Conservation (phyloP, 1,284 basidiomycete species). For the Ceratobasidium sp. region DNA sequence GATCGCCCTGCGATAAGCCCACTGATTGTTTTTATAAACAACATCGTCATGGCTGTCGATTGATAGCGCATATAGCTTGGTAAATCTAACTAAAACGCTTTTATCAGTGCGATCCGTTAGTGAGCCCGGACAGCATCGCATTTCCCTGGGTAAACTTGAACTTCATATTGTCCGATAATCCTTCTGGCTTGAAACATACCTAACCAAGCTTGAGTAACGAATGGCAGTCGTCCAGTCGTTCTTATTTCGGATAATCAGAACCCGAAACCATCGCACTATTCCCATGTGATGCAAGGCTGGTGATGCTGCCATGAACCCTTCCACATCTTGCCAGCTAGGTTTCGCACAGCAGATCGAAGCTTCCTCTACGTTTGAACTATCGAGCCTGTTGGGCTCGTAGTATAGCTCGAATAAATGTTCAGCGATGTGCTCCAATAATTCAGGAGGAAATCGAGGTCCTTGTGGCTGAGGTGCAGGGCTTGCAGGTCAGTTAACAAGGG, state of each 20-base stretch:
- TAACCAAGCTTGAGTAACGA: conserved; percentile 2
- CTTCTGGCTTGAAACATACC: neutral
- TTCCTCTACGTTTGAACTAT: too few relatives aligned
- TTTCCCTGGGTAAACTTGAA: neutral
- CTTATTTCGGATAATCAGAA: neutral
- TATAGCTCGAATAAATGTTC: neutral
- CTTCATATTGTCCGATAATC: too few relatives aligned
- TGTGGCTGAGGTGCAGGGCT: neutral
- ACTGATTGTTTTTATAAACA: neutral
- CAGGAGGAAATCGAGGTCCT: neutral
- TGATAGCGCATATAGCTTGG: conserved; percentile 1
- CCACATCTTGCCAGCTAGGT: neutral
- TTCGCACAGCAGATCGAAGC: neutral
- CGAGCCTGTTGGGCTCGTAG: neutral
- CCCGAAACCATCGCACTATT: conserved; percentile 24
- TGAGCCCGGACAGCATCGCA: neutral
- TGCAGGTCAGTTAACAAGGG: too few relatives aligned
- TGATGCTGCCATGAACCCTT: conserved; percentile 25
- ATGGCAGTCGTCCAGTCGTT: neutral
- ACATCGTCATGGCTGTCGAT: conserved; percentile 22
- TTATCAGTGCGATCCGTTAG: neutral
- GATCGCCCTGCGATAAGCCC: conserved; percentile 12
- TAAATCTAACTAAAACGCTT: neutral
- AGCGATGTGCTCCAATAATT: conserved; percentile 5
- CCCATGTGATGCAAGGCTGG: conserved; percentile 10